Evolutionary conservation across 1,284 basidiomycete genomes (phyloP).

Genomic region (Rhodotorula mucilaginosa): DNA sequence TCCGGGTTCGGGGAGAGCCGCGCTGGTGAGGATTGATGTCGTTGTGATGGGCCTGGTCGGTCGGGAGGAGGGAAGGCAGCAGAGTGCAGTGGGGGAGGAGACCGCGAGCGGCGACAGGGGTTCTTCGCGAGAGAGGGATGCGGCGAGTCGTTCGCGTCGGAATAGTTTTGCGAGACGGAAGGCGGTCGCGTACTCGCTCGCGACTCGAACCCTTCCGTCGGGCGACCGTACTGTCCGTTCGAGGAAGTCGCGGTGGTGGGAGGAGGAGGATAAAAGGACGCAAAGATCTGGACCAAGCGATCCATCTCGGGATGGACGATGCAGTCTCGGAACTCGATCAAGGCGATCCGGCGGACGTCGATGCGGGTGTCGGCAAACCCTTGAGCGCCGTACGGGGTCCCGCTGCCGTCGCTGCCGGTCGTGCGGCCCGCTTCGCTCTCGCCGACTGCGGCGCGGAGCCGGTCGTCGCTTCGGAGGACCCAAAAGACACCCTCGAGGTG

Average conservation of each 20-base stretch:
- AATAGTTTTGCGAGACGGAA: conserved; percentile 4
- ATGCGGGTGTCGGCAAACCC: conserved; percentile 52
- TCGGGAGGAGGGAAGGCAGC: neutral
- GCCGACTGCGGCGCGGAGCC: conserved; percentile 40
- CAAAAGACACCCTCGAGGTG: conserved; percentile 68
- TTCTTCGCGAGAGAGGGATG: neutral
- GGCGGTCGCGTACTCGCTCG: neutral
- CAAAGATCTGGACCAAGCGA: conserved; percentile 15
- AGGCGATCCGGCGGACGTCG: conserved; percentile 73
- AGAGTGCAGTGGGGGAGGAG: neutral
- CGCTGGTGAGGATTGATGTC: conserved; percentile 8
- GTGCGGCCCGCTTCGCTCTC: conserved; percentile 35
- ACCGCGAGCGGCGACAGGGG: neutral
- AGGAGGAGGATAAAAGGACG: conserved; percentile 8
- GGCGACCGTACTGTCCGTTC: neutral
- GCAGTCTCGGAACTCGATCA: conserved; percentile 75
- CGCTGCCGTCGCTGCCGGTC: conserved; percentile 7
- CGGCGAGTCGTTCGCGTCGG: neutral
- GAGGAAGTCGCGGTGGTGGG: neutral
- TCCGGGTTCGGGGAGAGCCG: conserved; percentile 12
- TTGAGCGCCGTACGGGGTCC: conserved; percentile 24
- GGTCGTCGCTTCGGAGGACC: conserved; percentile 49
- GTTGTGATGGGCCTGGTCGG: neutral
- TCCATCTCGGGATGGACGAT: conserved; percentile 39
- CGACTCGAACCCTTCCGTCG: neutral